These are phyloP conservation scores for Phyllosticta paracitricarpa DNA, from an alignment of 2,329 filamentous ascomycete genomes.

Conservation along the genomic window DNA sequence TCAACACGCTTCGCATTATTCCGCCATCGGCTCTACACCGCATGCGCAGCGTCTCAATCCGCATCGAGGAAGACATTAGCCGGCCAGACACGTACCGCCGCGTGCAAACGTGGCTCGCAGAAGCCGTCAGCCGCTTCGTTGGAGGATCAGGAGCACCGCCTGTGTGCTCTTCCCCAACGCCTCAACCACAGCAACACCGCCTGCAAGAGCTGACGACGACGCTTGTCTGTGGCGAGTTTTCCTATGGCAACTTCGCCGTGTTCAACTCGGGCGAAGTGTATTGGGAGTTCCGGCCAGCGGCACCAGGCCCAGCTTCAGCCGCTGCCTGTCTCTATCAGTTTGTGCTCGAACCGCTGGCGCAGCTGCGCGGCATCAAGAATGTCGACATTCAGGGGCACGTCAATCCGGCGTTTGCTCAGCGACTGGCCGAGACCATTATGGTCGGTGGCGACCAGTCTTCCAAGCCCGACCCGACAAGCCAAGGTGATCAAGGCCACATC, in stretches of 20 bases:
- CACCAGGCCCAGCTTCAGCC: background rate
- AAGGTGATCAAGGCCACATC: background rate
- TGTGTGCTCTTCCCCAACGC: too few relatives aligned
- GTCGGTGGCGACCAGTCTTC: background rate
- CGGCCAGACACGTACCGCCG: slow-evolving; percentile 5
- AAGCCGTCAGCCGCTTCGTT: background rate
- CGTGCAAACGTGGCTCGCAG: slow-evolving; percentile 6
- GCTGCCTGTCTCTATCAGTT: slow-evolving; percentile 5
- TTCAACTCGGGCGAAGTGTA: slow-evolving; percentile 1
- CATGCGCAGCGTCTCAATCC: slow-evolving; percentile 1
- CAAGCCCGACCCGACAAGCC: background rate
- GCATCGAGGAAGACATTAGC: slow-evolving; percentile 6
- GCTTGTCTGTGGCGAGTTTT: slow-evolving; percentile 2
- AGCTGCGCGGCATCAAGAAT: slow-evolving; percentile 1
- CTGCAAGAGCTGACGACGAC: slow-evolving; percentile 3
- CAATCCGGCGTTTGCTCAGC: background rate
- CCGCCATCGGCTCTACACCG: background rate
- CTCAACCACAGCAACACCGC: background rate
- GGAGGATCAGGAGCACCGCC: background rate
- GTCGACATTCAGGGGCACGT: slow-evolving; percentile 8
- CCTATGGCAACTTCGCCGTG: background rate
- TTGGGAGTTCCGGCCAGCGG: slow-evolving; percentile 3
- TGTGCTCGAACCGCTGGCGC: slow-evolving; percentile 9
- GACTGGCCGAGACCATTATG: slow-evolving; percentile 3
- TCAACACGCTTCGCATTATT: slow-evolving; percentile 4